phyloP scores from a whole-genome alignment of 208 protist genomes.

The Acanthamoeba royreba region DNA sequence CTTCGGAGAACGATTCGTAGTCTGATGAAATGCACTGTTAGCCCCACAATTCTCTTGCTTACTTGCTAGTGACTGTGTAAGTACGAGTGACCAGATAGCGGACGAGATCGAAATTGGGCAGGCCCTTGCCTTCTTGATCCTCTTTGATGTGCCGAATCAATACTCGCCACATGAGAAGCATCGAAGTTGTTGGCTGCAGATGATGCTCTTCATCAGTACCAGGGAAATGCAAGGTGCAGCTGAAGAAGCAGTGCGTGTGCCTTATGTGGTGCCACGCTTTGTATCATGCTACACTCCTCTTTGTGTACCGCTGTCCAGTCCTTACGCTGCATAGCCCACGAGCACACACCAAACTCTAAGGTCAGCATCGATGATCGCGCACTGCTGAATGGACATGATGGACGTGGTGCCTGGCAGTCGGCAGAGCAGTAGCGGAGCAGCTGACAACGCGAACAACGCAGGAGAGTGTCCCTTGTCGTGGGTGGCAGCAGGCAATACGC shows the following conservation, averaged over 20 bases:
- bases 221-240: no score
- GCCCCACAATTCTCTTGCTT: background rate
- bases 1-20: background rate
- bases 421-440: background rate
- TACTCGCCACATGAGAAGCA: slow-evolving; percentile 1
- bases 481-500: background rate
- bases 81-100: background rate
- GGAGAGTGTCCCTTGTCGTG: background rate
- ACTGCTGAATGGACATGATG: no score
- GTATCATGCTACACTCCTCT: background rate
- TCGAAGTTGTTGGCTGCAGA: background rate
- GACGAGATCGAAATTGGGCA: background rate
- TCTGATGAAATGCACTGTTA: background rate
- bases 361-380: no score
- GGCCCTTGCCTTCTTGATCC: background rate
- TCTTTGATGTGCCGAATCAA: background rate
- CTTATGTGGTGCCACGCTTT: background rate
- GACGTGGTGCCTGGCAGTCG: background rate
- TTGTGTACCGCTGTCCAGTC: background rate
- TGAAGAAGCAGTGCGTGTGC: no score
- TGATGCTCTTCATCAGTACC: no score
- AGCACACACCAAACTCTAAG: background rate
- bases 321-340: background rate
- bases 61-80: background rate
- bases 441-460: background rate